Base-by-base conservation (phyloP, 148 eudicot genomes). In the Rhododendron williamsianum region DNA sequence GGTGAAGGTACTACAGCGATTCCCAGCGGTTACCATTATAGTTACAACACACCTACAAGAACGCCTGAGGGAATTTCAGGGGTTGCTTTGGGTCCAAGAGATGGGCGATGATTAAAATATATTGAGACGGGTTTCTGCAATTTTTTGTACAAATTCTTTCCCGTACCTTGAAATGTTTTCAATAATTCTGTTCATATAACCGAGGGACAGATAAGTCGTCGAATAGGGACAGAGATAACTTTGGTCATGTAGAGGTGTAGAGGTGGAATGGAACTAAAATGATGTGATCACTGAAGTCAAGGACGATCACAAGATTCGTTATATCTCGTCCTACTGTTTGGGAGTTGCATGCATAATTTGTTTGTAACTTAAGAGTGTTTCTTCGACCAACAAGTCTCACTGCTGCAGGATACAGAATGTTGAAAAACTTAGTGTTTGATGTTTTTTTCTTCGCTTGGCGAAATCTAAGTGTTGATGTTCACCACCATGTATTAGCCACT, bases 1-100 rank as follows among this genome's bases (percentile, higher is more conserved):
- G 49, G 84, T 79, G 94, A 92, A 86, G 92, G 91, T 10, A 87
- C 90, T 2, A 83, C 90, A 33, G 83, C 65, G 0, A 54, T 45
- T 81, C 80, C 65, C 52, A 81, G 81, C 54, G 82, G 69, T 76
- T 72, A 84, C 74, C 84, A 56, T 25, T 63, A 76, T 11, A 81
- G 56, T 18, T 41, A 82, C 27, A 33, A 4, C 76, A 82, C 80
- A 72, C 72, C 56, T 25, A 79, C 90, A 25, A 88, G 52, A 36
- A 87, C 89, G 23, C 88, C 83, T 13, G 84, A 85, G 21, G 88
- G 88, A 33, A 87, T 89, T 19, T 67, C 89, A 1, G 76, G 25
- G 87, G 85, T 76, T 86, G 87, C 18, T 90, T 84, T 84, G 27
- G 23, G 9, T 78, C 83, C 41, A 30, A 54, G 72, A 77, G 86